A percentile compares a stretch with the other conserved stretches of the same genome.
These are phyloP conservation scores for Erythrophleum fordii DNA, from an alignment of 306 rosid species.

Conservation along the genomic window DNA sequence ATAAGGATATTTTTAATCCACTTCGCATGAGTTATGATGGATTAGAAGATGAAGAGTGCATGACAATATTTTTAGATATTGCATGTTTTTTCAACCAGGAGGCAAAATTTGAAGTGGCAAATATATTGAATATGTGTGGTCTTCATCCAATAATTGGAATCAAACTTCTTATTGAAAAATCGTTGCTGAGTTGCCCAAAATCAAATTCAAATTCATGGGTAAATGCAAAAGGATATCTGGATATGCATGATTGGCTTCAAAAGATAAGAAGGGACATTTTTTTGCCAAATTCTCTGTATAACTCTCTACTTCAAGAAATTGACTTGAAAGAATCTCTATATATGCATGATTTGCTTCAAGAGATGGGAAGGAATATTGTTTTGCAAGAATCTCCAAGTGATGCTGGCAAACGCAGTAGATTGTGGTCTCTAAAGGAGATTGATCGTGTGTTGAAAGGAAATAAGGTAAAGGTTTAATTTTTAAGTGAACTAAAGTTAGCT, in stretches of 20 bases:
- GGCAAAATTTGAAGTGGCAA: neutral
- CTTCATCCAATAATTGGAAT: neutral
- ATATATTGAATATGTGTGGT: neutral
- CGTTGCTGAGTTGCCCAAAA: too few species aligned
- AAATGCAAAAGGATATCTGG: neutral
- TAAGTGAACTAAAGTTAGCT: neutral
- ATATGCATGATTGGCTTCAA: neutral
- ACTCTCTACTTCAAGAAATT: too few species aligned
- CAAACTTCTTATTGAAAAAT: too few species aligned
- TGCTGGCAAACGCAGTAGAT: neutral
- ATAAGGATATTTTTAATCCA: neutral
- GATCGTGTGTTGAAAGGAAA: neutral
- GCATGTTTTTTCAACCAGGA: neutral
- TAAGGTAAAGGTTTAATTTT: neutral
- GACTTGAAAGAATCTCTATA: too few species aligned
- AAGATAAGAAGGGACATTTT: neutral
- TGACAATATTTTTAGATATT: neutral
- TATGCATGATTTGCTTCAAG: slow-evolving; percentile 4
- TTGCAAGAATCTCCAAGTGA: neutral
- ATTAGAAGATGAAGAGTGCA: neutral
- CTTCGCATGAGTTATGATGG: slow-evolving; percentile 18
- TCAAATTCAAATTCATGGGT: neutral
- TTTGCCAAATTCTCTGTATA: neutral
- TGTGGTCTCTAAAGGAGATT: neutral
- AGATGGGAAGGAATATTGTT: slow-evolving; percentile 17